Base-by-base conservation (phyloP, 768 basidiomycete species). In the Hortiboletus flavorubellus region DNA sequence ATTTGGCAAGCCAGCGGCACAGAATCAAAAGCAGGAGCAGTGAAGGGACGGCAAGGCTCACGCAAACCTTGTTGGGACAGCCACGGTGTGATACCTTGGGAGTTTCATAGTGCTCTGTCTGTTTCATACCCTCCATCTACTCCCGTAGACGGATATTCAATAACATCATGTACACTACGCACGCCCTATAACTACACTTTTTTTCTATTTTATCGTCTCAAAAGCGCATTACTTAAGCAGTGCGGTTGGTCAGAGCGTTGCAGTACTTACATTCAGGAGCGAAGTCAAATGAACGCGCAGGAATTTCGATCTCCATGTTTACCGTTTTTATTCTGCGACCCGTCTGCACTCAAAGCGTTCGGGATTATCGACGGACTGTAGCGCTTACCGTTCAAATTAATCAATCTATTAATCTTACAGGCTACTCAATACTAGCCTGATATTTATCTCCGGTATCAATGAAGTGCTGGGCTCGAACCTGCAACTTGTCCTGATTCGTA, bases 401-500 rank as follows among this genome's bases (percentile, higher is more conserved):
- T 12, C 34, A 9, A 41, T 14, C 18, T 5, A 2, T 38, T 4
- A 26, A n/a, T 23, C 34, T 26, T 8, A 18, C n/a, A 46, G 8
- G 30, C 14, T 11, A 46, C 9, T 9, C 4, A 21, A 33, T 15
- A 45, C 30, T 5, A 16, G 43, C 16, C n/a, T 44, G 15, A 26
- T 10, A 5, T 8, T 6, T 30, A 33, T 18, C 30, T 15, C 41
- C 41, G 14, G 8, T 42, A 34, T 34, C 33, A 12, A 12, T 12
- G 33, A 34, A 34, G 33, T 34, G 12, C 12, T 34, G 86, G 87
- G 82, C 79, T 89, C 86, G 87, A 89, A 89, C 88, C 86, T 89
- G 85, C 87, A 88, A 88, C 21, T 21, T 87, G 87, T 89, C 87
- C 86, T 89, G 87, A 88, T 89, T 87, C 86, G 86, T 87, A 88